Conservation (phyloP, 2,329 filamentous ascomycete genomes). For the Alternaria incomplexa region DNA sequence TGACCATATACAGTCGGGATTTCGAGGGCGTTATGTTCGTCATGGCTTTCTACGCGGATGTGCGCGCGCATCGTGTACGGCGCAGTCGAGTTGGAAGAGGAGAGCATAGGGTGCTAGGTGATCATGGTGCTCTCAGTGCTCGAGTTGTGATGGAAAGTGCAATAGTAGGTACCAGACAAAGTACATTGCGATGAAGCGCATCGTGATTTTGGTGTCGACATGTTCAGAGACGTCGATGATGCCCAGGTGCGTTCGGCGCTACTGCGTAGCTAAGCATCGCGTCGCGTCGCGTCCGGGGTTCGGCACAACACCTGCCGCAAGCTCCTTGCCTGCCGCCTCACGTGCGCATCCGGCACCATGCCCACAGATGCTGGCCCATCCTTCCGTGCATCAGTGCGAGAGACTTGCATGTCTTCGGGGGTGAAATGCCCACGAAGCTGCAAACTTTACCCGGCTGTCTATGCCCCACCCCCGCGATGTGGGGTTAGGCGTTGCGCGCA, state of each 20-base stretch:
- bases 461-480: constrained; percentile 40
- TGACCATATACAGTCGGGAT: neutral
- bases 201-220: neutral
- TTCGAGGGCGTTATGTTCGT: neutral
- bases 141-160: neutral
- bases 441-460: constrained; percentile 27
- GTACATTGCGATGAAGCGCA: neutral
- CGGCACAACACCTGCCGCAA: neutral
- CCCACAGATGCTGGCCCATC: neutral
- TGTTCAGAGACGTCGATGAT: neutral
- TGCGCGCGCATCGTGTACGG: neutral
- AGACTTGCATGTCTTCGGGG: neutral
- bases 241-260: neutral
- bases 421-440: neutral
- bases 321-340: neutral
- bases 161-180: neutral
- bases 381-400: neutral
- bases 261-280: neutral
- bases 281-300: neutral
- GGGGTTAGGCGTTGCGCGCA: constrained; percentile 21
- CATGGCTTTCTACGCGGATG: neutral
- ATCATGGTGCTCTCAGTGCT: neutral
- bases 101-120: neutral
- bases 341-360: neutral
- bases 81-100: neutral